Evolutionary conservation across 257 asterid species (phyloP).

Genomic region (Lycium barbarum): DNA sequence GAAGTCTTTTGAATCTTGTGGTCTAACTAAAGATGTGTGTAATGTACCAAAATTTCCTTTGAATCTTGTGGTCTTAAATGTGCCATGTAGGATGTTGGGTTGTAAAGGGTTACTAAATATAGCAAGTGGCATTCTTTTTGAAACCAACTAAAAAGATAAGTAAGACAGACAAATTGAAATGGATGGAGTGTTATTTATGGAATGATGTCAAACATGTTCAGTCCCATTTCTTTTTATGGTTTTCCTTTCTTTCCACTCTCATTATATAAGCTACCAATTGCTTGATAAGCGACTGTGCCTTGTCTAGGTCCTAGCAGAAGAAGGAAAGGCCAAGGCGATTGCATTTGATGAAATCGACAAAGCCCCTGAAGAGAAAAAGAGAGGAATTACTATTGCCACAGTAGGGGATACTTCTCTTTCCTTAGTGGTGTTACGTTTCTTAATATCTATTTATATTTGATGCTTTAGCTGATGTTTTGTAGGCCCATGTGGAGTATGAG

Average conservation of each 20-base stretch:
- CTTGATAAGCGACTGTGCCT: background rate
- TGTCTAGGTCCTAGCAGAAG: conserved; percentile 81
- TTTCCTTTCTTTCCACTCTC: background rate
- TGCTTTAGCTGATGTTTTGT: conserved; percentile 42
- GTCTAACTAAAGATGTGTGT: too few species aligned
- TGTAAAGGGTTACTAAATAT: too few species aligned
- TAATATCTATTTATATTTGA: background rate
- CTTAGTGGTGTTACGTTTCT: conserved; percentile 2
- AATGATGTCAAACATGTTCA: background rate
- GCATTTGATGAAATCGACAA: conserved; percentile 97
- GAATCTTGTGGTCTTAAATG: too few species aligned
- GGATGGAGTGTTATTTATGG: background rate
- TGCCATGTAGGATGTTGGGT: too few species aligned
- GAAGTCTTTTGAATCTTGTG: too few species aligned
- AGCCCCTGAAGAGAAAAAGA: conserved; percentile 97
- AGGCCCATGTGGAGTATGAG: conserved; percentile 98
- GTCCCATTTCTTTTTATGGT: background rate
- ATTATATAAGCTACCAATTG: background rate
- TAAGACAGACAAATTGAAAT: too few species aligned
- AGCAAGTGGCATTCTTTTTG: too few species aligned
- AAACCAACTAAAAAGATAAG: too few species aligned
- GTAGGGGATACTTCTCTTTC: conserved; percentile 43
- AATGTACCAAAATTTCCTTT: too few species aligned
- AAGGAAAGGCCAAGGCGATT: conserved; percentile 87
- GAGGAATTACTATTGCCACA: conserved; percentile 97